Conservation (phyloP, 257 asterid genomes). For the Penstemon eatonii region DNA sequence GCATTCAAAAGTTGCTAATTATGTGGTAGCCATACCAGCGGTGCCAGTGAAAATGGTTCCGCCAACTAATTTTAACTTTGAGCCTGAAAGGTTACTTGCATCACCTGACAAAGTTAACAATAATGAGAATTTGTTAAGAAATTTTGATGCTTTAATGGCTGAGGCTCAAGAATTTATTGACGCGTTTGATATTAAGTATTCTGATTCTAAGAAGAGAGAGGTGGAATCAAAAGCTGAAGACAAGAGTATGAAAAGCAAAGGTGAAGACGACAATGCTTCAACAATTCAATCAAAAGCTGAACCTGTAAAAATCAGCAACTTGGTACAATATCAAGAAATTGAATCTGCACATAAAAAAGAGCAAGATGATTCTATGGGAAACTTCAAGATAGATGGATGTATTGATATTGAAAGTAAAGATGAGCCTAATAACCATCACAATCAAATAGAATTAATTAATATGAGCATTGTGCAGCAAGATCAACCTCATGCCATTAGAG, state of each 20-base stretch:
- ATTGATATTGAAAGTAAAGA: background rate
- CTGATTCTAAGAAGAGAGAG: background rate
- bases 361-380: conserved; percentile 3
- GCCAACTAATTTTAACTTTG: background rate
- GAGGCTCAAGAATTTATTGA: conserved; percentile 30
- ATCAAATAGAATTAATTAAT: conserved; percentile 27
- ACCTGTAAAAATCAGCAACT: background rate
- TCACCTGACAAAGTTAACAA: conserved; percentile 7
- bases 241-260: background rate
- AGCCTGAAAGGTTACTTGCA: background rate
- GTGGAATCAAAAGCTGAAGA: background rate
- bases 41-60: conserved; percentile 35
- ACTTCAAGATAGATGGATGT: background rate
- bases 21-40: conserved; percentile 20
- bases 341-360: background rate
- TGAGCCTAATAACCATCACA: background rate
- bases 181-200: background rate
- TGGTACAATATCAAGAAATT: background rate
- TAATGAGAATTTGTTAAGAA: background rate
- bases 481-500: conserved; percentile 29
- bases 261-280: background rate
- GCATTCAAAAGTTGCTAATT: background rate
- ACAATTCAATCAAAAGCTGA: background rate
- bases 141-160: conserved; percentile 13
- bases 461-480: conserved; percentile 20